Evolutionary conservation across 257 asterid genomes (phyloP).

Genomic region (Solanum neorickii): DNA sequence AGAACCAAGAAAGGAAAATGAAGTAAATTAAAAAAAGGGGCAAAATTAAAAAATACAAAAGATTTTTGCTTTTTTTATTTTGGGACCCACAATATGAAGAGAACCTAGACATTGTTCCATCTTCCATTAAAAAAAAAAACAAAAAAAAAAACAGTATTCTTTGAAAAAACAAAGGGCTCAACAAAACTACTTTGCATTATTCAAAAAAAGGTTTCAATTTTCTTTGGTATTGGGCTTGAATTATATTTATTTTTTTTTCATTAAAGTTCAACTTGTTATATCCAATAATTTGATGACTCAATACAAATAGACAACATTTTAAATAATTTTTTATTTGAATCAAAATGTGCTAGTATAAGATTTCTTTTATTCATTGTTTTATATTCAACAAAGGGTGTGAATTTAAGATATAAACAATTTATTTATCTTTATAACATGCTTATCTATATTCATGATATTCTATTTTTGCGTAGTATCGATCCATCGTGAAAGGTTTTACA

Average conservation of each 20-base stretch:
- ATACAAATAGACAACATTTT: neutral
- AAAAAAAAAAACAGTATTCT: neutral
- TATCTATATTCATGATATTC: too few species aligned
- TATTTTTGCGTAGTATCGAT: too few species aligned
- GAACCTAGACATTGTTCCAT: constrained; percentile 3
- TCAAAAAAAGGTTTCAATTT: neutral
- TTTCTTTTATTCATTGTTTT: neutral
- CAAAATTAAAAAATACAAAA: neutral
- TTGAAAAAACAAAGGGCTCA: neutral
- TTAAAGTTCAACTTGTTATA: neutral
- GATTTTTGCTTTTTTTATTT: neutral
- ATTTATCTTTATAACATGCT: neutral
- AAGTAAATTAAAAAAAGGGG: neutral
- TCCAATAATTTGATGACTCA: neutral
- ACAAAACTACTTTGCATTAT: neutral
- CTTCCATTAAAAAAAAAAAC: neutral
- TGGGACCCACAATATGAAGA: constrained; percentile 4
- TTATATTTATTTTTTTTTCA: neutral
- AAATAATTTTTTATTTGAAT: neutral
- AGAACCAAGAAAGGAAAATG: neutral
- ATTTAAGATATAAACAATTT: neutral
- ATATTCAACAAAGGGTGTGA: neutral
- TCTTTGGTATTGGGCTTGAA: neutral
- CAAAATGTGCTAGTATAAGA: neutral
- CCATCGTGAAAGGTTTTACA: too few species aligned